A percentile compares a stretch with the other conserved stretches of the same genome.
phyloP scores from a whole-genome alignment of 257 asterid genomes.

The Buddleja alternifolia region DNA sequence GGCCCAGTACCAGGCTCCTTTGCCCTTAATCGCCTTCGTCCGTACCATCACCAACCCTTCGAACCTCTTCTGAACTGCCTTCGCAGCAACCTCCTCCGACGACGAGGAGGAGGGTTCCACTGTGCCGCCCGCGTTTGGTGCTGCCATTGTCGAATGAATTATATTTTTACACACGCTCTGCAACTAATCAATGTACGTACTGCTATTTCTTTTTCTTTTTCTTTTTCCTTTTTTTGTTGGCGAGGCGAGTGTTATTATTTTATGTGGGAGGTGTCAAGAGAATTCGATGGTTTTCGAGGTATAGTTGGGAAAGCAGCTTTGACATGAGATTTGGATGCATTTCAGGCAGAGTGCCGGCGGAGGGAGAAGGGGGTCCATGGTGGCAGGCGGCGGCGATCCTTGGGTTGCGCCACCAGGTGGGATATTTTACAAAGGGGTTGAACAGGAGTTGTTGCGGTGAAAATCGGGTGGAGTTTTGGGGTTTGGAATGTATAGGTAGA shows the following conservation, averaged over 20 bases:
- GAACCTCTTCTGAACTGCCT: conserved; percentile 81
- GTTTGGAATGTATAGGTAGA: conserved; percentile 27
- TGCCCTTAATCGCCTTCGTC: conserved; percentile 89
- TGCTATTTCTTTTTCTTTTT: too few relatives aligned
- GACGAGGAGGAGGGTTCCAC: conserved; percentile 36
- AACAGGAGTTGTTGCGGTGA: conserved; percentile 21
- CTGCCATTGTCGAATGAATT: conserved; percentile 46
- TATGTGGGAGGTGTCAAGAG: not conserved
- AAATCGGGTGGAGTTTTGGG: conserved; percentile 25
- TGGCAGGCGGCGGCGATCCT: conserved; percentile 46
- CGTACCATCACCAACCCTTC: conserved; percentile 84
- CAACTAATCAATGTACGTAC: conserved; percentile 31
- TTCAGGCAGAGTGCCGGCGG: not conserved
- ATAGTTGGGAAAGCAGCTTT: conserved; percentile 23
- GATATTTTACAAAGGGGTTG: not conserved
- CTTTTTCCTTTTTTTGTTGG: not conserved
- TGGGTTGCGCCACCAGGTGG: conserved; percentile 41
- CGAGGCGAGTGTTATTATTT: not conserved
- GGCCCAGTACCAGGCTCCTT: conserved; percentile 99
- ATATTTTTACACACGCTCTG: too few relatives aligned
- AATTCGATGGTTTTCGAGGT: not conserved
- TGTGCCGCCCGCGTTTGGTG: conserved; percentile 47
- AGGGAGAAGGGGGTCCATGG: conserved; percentile 42
- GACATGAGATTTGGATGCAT: conserved; percentile 23
- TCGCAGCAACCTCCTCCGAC: conserved; percentile 71